Conservation (phyloP, 257 asterid species). For the Solanum virginianum region DNA sequence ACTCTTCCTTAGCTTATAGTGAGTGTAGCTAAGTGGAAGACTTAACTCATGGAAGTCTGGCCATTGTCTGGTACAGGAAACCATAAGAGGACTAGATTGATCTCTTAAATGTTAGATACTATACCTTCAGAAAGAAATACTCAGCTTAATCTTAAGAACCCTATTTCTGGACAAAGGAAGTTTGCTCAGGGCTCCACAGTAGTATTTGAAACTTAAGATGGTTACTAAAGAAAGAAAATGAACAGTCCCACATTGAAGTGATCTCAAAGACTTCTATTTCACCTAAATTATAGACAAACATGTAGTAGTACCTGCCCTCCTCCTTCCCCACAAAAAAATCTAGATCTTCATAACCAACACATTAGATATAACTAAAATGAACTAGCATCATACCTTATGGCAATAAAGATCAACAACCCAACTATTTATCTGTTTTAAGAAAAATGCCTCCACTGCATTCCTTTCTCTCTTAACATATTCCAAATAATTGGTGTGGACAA, state of each 20-base stretch:
- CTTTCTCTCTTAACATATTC: conserved; percentile 94
- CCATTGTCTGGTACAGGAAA: background rate
- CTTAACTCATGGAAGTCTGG: background rate
- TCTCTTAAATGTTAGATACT: background rate
- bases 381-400: conserved; percentile 50
- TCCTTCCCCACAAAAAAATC: background rate
- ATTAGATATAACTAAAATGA: background rate
- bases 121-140: background rate
- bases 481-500: conserved; percentile 89
- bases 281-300: background rate
- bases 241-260: background rate
- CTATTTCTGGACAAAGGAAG: background rate
- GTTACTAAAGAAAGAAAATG: background rate
- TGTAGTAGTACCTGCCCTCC: background rate
- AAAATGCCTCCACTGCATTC: conserved; percentile 65
- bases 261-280: background rate
- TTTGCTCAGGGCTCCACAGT: background rate
- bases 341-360: background rate
- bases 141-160: background rate
- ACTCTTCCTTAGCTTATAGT: background rate
- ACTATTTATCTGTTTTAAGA: conserved; percentile 62
- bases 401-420: conserved; percentile 96
- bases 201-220: background rate
- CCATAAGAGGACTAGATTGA: background rate
- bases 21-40: background rate